A percentile compares a stretch with the other conserved stretches of the same genome.
These are phyloP conservation scores for Cladosporium sp. DNA, from an alignment of 2,329 filamentous ascomycete genomes.

Conservation along the genomic window DNA sequence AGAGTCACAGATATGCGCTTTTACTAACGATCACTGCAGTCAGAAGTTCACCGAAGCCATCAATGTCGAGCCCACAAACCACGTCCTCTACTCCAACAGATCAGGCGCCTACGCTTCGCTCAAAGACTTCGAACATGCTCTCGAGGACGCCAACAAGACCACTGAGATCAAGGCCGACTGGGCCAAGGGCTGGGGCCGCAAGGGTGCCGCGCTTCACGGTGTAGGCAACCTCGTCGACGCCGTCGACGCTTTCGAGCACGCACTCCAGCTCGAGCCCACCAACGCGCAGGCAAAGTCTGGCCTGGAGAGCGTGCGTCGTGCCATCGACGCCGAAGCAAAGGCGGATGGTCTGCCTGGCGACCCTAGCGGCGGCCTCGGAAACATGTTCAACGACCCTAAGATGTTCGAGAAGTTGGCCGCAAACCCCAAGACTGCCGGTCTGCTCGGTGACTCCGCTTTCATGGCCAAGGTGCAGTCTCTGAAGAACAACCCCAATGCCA, in stretches of 20 bases:
- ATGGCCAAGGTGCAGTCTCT: conserved; percentile 84
- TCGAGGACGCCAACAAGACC: conserved; percentile 88
- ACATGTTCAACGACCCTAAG: conserved; percentile 91
- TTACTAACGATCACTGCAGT: conserved; percentile 44
- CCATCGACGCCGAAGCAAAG: conserved; percentile 71
- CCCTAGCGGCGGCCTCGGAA: conserved; percentile 70
- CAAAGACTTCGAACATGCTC: conserved; percentile 76
- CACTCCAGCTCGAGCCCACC: conserved; percentile 84
- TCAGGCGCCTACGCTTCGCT: conserved; percentile 85
- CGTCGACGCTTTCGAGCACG: conserved; percentile 85
- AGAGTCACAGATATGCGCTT: neutral
- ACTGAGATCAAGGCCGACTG: conserved; percentile 95
- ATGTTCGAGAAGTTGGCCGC: conserved; percentile 82
- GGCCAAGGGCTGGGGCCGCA: conserved; percentile 93
- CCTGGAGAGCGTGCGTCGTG: conserved; percentile 76
- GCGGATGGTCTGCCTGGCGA: conserved; percentile 58
- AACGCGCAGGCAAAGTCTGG: conserved; percentile 93
- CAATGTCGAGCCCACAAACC: conserved; percentile 78
- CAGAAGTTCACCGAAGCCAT: conserved; percentile 95
- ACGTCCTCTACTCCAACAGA: conserved; percentile 97
- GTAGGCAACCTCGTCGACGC: conserved; percentile 79
- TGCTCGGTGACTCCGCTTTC: conserved; percentile 78
- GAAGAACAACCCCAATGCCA: conserved; percentile 72
- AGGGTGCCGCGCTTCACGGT: conserved; percentile 86
- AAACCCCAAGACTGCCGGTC: conserved; percentile 86